Evolutionary conservation across 108 stramenopile species (phyloP), one percentile per base, ranked within the genome.

Genomic region (Nannochloropsis gaditana): DNA sequence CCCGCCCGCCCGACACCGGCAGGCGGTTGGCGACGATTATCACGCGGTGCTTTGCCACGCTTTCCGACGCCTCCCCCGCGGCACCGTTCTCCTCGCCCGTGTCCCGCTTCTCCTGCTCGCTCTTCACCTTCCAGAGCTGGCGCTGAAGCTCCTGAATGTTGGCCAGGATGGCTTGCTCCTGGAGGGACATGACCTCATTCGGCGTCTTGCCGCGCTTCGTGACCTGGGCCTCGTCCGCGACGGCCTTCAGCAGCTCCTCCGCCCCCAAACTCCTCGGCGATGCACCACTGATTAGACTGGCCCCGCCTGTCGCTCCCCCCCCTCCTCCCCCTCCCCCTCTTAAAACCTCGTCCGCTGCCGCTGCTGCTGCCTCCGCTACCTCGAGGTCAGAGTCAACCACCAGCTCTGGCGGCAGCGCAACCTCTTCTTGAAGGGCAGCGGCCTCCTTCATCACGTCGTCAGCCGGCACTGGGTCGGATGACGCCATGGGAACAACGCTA

Each of bases 61-160:
- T 11, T 43, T 83, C 43, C 43, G 44, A 42, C 83, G 15, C 9
- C 21, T 45, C 83, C 83, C 43, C 43, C 43, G 17, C 43, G 17
- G 10, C 43, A 44, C 83, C 44, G 44, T 21, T 11, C 21, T 83
- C 83, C 5, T 45, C 43, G n/a, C 42, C 42, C 42, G 9, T 82
- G 43, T 82, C 43, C 21, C 21, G 15, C 82, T 90, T 83, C 45
- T 84, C 86, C 42, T 86, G 80, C 82, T 82, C 80, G 21, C 44
- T 21, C 82, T 84, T 86, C 59, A 86, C 85, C 82, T 88, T 84
- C 84, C 84, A 85, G 41, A 89, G 83, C 81, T 90, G 89, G 50
- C 89, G 83, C 84, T 90, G 89, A 8, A 90, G 86, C 47, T 90
- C 89, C 50, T 90, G 89, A 45, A 90, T 90, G 84, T 45, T 86